Percentiles rank a stretch among this genome's conserved stretches.
Evolutionary conservation across 495 filamentous ascomycete species (phyloP).

Genomic region (Aspergillus cavernicola): DNA sequence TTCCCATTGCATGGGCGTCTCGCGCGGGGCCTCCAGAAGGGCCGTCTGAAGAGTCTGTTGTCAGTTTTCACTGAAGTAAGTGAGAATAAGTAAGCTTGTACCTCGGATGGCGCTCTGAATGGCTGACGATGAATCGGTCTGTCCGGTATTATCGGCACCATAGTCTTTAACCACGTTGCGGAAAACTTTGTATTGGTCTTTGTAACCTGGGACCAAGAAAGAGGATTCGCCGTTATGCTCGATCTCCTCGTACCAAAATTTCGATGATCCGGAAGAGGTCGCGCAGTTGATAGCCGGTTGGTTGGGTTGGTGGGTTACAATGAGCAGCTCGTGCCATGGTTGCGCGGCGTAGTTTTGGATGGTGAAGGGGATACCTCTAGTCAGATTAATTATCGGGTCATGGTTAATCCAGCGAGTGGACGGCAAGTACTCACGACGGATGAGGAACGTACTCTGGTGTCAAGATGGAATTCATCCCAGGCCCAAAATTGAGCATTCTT

Average conservation of each 20-base stretch:
- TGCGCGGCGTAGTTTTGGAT: conserved; percentile 13
- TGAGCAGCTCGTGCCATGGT: conserved; percentile 18
- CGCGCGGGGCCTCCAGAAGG: conserved; percentile 24
- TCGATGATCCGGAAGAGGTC: conserved; percentile 4
- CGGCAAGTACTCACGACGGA: conserved; percentile 5
- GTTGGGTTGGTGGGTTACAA: background rate
- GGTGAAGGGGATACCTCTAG: conserved; percentile 22
- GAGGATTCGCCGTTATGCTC: conserved; percentile 32
- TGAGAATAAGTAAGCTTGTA: no score
- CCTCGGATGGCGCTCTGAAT: conserved; percentile 32
- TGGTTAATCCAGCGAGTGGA: background rate
- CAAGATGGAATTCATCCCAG: background rate
- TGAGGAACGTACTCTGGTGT: conserved; percentile 9
- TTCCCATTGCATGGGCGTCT: conserved; percentile 32
- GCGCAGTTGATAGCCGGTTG: conserved; percentile 1
- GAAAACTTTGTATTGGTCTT: conserved; percentile 31
- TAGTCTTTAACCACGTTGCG: conserved; percentile 35
- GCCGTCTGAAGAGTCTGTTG: conserved; percentile 13
- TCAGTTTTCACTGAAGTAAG: no score
- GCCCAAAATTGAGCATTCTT: background rate
- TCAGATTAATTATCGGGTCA: background rate
- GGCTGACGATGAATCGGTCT: conserved; percentile 20
- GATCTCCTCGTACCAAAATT: conserved; percentile 36
- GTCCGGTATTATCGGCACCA: conserved; percentile 31
- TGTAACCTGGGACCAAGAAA: conserved; percentile 21